A percentile compares a stretch with the other conserved stretches of the same genome.
Evolutionary conservation across 1,284 basidiomycete species (phyloP).

Genomic region (Trametes polyzona): DNA sequence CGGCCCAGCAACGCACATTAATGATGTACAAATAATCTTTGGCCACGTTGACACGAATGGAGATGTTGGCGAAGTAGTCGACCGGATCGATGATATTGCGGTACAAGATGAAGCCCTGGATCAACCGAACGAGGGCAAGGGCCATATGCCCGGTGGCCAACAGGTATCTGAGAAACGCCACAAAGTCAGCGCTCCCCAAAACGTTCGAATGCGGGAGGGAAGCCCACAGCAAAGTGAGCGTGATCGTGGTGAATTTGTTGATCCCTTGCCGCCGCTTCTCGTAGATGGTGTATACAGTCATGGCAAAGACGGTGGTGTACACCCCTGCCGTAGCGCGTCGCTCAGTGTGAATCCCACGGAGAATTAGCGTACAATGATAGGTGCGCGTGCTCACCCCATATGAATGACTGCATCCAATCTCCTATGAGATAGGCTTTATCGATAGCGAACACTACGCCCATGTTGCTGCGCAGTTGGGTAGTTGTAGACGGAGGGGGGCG

Average conservation of each 20-base stretch:
- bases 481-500: no score
- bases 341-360: background rate
- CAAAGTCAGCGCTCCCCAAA: background rate
- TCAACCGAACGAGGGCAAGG: constrained; percentile 6
- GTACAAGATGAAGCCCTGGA: constrained; percentile 12
- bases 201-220: background rate
- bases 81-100: constrained; percentile 2
- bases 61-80: constrained; percentile 8
- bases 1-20: background rate
- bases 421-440: constrained; percentile 14
- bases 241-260: constrained; percentile 1
- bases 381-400: constrained; percentile 7
- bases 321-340: background rate
- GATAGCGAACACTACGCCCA: constrained; percentile 1
- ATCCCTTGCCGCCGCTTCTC: background rate
- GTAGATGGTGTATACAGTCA: constrained; percentile 1
- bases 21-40: constrained; percentile 15
- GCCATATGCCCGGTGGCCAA: constrained; percentile 10
- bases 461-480: no score
- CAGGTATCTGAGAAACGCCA: background rate
- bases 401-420: constrained; percentile 8
- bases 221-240: constrained; percentile 1
- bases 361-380: background rate
- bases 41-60: constrained; percentile 5
- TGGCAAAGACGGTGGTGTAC: constrained; percentile 1